These are phyloP conservation scores for Cytospora schulzeri DNA, from an alignment of 2,329 filamentous ascomycete genomes.

Conservation along the genomic window DNA sequence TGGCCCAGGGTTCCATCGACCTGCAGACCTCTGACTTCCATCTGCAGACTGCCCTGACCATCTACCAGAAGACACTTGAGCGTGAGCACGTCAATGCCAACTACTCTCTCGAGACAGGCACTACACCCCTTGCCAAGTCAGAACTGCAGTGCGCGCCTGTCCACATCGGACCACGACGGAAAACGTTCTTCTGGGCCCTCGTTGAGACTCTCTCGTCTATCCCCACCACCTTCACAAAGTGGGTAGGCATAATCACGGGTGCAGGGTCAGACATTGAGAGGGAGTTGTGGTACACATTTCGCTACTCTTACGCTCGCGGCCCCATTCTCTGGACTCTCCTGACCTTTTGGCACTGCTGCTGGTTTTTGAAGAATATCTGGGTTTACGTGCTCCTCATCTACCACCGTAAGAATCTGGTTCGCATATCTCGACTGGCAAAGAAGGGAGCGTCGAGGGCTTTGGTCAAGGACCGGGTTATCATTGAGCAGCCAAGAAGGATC, in stretches of 20 bases:
- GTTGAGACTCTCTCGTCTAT: constrained; percentile 30
- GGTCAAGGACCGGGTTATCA: constrained; percentile 34
- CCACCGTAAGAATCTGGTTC: constrained; percentile 37
- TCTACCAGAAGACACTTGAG: constrained; percentile 29
- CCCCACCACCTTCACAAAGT: constrained; percentile 36
- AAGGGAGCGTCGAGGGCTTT: constrained; percentile 37
- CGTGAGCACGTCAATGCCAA: constrained; percentile 28
- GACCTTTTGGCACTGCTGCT: constrained; percentile 38
- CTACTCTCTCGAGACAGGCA: constrained; percentile 28
- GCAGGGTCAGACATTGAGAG: constrained; percentile 40
- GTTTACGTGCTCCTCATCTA: constrained; percentile 38
- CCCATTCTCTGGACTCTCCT: constrained; percentile 34
- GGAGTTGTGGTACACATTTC: constrained; percentile 40
- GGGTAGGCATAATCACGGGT: constrained; percentile 39
- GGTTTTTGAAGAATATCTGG: constrained; percentile 37
- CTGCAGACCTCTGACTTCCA: constrained; percentile 36
- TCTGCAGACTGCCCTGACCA: constrained; percentile 31
- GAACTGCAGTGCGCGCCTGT: constrained; percentile 29
- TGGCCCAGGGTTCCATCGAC: constrained; percentile 32
- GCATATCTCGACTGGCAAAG: constrained; percentile 38
- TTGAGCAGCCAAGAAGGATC: constrained; percentile 36
- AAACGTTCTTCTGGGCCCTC: constrained; percentile 25
- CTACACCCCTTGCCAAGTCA: constrained; percentile 23
- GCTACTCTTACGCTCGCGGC: constrained; percentile 32
- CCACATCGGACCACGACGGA: constrained; percentile 18